phyloP scores from a whole-genome alignment of 768 basidiomycete species.

The Pilatotrama ljubarskyi region DNA sequence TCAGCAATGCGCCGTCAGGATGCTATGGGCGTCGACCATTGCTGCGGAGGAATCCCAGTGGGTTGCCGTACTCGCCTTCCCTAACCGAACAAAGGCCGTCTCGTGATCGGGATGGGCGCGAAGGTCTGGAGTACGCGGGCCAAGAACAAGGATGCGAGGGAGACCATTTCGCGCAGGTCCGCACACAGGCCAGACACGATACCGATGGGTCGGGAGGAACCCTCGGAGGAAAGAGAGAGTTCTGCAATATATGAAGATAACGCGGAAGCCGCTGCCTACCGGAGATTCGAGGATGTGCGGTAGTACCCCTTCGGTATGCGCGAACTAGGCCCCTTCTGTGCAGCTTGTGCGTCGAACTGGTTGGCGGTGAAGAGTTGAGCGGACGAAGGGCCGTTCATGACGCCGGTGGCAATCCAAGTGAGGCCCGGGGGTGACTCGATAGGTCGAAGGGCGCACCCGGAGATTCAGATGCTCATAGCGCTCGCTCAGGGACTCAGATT shows the following conservation, averaged over 20 bases:
- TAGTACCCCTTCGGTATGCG: not conserved
- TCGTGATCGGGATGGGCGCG: conserved; percentile 1
- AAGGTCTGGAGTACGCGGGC: not conserved
- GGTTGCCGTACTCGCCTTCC: conserved; percentile 7
- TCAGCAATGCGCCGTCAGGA: conserved; percentile 1
- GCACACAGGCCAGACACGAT: not conserved
- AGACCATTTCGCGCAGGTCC: not conserved
- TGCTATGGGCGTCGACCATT: not conserved
- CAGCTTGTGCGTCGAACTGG: not conserved
- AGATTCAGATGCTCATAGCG: not conserved
- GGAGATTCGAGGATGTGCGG: conserved; percentile 6
- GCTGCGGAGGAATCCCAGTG: conserved; percentile 5
- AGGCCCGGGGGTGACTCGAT: not conserved
- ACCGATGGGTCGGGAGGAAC: conserved; percentile 13
- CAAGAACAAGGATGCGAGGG: not conserved
- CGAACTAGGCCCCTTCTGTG: not conserved
- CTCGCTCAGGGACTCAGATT: conserved; percentile 13
- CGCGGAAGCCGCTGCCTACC: conserved; percentile 4
- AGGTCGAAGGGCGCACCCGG: not conserved
- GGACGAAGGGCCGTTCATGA: not conserved
- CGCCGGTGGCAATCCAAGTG: conserved; percentile 4
- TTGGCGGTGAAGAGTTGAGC: not conserved
- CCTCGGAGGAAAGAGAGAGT: conserved; percentile 2
- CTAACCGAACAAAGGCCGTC: not conserved
- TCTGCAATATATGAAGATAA: conserved; percentile 4